Percentiles rank a stretch among this genome's conserved stretches.
phyloP scores from a whole-genome alignment of 257 asterid species.

The Lycium barbarum region DNA sequence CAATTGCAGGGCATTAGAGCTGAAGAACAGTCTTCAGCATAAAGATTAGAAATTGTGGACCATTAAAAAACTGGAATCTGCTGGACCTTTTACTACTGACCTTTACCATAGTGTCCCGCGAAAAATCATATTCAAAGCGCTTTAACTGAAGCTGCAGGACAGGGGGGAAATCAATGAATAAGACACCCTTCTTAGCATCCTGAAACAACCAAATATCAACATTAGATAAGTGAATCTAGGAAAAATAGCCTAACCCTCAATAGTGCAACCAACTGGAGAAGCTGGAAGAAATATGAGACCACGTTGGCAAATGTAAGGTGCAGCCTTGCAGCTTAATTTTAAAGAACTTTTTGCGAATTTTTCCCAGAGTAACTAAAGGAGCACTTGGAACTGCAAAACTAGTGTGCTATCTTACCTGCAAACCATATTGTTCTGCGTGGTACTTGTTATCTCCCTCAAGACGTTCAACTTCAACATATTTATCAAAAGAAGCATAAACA shows the following conservation, averaged over 20 bases:
- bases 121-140: slow-evolving; percentile 95
- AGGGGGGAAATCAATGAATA: slow-evolving; percentile 95
- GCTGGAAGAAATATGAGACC: not conserved
- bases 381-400: slow-evolving; percentile 16
- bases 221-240: not conserved
- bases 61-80: not conserved
- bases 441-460: slow-evolving; percentile 96
- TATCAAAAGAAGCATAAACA: slow-evolving; percentile 95
- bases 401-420: slow-evolving; percentile 64
- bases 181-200: slow-evolving; percentile 99
- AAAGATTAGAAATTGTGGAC: not conserved
- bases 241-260: not conserved
- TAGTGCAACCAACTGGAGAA: not conserved
- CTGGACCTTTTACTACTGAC: slow-evolving; percentile 47
- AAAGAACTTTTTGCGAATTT: not conserved
- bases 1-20: slow-evolving; percentile 4
- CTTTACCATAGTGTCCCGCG: slow-evolving; percentile 96
- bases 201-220: slow-evolving; percentile 41
- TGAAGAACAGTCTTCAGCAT: slow-evolving; percentile 11
- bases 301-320: not conserved
- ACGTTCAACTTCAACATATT: slow-evolving; percentile 96
- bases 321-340: slow-evolving; percentile 4
- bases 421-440: slow-evolving; percentile 91
- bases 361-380: not conserved
- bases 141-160: slow-evolving; percentile 98